These are phyloP conservation scores for Hypoxylon sp. DNA, from an alignment of 2,329 filamentous ascomycete species.

Conservation along the genomic window DNA sequence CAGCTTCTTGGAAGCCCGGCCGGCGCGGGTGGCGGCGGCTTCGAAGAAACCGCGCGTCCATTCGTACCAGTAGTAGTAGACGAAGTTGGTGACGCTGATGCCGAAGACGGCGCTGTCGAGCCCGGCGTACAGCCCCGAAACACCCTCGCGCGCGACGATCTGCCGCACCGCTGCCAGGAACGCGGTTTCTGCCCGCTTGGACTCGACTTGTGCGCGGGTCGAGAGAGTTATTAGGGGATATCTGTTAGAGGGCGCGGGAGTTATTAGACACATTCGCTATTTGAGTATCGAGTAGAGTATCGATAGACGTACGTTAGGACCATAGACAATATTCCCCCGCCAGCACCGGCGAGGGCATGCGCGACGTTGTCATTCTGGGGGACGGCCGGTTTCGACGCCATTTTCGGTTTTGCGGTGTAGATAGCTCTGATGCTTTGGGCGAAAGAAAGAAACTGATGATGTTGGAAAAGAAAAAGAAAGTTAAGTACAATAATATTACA, in stretches of 20 bases:
- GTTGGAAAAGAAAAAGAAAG: background rate
- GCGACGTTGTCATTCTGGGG: conserved; percentile 97
- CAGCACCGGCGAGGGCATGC: conserved; percentile 92
- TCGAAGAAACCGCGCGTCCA: conserved; percentile 93
- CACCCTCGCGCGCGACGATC: conserved; percentile 92
- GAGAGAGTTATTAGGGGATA: conserved; percentile 98
- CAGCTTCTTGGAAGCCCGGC: conserved; percentile 83
- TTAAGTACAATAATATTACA: conserved; percentile 6
- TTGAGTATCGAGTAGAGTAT: background rate
- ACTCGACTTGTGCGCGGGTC: conserved; percentile 97
- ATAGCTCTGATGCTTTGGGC: background rate
- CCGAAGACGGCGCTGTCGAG: conserved; percentile 96
- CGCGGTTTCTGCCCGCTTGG: conserved; percentile 88
- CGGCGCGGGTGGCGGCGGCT: conserved; percentile 78
- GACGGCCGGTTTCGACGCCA: conserved; percentile 69
- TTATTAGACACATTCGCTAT: conserved; percentile 26
- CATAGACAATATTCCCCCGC: conserved; percentile 96
- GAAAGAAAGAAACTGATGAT: background rate
- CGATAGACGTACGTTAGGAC: conserved; percentile 79
- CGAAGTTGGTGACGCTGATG: conserved; percentile 98
- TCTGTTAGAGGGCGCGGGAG: conserved; percentile 60
- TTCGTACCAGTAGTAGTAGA: conserved; percentile 99
- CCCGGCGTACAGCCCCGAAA: conserved; percentile 90
- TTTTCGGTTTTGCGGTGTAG: conserved; percentile 29
- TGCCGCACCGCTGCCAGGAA: conserved; percentile 86